Conservation (phyloP, 805 yeast species). For the Yarrowia sp. region DNA sequence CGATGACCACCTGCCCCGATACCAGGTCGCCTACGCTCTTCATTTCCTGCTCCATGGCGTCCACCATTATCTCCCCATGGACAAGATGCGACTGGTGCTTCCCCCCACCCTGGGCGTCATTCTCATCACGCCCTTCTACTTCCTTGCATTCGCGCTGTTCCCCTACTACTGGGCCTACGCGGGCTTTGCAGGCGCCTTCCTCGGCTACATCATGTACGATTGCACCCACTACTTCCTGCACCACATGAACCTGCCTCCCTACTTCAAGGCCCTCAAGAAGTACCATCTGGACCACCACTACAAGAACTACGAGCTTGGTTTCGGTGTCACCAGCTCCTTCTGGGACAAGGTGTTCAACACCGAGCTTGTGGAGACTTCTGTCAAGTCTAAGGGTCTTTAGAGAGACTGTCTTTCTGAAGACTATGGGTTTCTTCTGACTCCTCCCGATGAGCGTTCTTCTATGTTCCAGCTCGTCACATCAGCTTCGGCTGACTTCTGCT, state of each 20-base stretch:
- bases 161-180: conserved; percentile 88
- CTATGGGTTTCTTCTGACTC: too few relatives aligned
- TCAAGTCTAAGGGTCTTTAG: conserved; percentile 30
- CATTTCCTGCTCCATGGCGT: conserved; percentile 95
- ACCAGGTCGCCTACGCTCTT: conserved; percentile 72
- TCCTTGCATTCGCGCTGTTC: conserved; percentile 72
- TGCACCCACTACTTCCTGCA: conserved; percentile 93
- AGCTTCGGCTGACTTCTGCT: too few relatives aligned
- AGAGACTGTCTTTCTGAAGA: not conserved
- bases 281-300: conserved; percentile 97
- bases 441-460: too few relatives aligned
- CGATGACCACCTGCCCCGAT: conserved; percentile 84
- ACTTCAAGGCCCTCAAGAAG: conserved; percentile 78
- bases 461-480: too few relatives aligned
- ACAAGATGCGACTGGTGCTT: conserved; percentile 87
- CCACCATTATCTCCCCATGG: conserved; percentile 98
- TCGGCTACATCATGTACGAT: conserved; percentile 93
- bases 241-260: conserved; percentile 81
- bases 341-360: conserved; percentile 96
- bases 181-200: conserved; percentile 93
- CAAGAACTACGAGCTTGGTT: conserved; percentile 94
- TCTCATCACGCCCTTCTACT: conserved; percentile 81
- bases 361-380: conserved; percentile 57
- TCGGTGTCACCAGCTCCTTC: conserved; percentile 91
- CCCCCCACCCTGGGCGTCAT: conserved; percentile 87